phyloP scores from a whole-genome alignment of 176 grass and related monocot genomes.

The Phragmites australis region DNA sequence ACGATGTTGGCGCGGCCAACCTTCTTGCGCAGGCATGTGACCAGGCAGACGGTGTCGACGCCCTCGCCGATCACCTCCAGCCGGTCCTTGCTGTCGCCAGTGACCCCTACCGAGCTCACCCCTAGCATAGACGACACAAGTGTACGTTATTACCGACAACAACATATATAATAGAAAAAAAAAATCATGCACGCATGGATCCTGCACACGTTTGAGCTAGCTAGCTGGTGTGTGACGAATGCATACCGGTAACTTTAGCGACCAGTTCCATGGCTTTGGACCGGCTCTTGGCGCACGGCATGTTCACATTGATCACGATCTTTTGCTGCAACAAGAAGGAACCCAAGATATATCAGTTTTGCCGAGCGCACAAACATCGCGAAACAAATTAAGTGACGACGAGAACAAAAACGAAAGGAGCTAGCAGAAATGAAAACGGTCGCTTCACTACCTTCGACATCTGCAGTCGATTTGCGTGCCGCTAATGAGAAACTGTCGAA shows the following conservation, averaged over 20 bases:
- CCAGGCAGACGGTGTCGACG: slow-evolving; percentile 43
- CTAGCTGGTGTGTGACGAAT: neutral
- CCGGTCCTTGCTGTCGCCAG: slow-evolving; percentile 44
- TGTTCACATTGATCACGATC: slow-evolving; percentile 57
- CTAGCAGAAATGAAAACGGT: too few relatives aligned
- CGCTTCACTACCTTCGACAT: too few relatives aligned
- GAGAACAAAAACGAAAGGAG: too few relatives aligned
- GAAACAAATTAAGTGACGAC: too few relatives aligned
- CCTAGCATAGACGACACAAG: neutral
- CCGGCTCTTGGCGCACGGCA: slow-evolving; percentile 30
- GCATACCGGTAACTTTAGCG: slow-evolving; percentile 30
- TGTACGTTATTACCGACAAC: too few relatives aligned
- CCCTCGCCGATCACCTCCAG: slow-evolving; percentile 45
- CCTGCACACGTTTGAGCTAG: too few relatives aligned
- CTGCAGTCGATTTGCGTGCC: too few relatives aligned
- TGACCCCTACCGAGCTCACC: slow-evolving; percentile 38
- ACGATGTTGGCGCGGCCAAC: slow-evolving; percentile 40
- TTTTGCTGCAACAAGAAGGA: slow-evolving; percentile 47
- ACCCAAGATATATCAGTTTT: too few relatives aligned
- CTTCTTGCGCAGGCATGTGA: slow-evolving; percentile 45
- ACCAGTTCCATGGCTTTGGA: slow-evolving; percentile 40
- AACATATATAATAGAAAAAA: too few relatives aligned
- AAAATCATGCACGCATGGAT: too few relatives aligned
- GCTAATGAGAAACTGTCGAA: too few relatives aligned
- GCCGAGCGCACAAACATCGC: too few relatives aligned